Base-by-base conservation (phyloP, 148 eudicot genomes). In the Spergularia marina region DNA sequence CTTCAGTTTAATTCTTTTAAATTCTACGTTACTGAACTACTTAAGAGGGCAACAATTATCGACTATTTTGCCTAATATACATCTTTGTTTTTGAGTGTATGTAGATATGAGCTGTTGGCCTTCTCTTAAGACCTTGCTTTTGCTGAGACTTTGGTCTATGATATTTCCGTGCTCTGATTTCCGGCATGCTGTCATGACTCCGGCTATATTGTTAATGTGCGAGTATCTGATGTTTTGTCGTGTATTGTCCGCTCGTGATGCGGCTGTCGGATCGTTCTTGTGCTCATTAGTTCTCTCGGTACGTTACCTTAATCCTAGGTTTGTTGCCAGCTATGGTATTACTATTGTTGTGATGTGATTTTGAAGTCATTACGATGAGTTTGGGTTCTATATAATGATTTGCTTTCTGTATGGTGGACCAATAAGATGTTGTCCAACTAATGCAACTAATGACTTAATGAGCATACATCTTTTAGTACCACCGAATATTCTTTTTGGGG, bases 111-210 rank as follows among this genome's bases (percentile, higher is more conserved):
- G 89, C 81, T 86, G 92, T 82, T 95, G 97, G 97, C 99, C 99
- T 34, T 86, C 93, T 77, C 74, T 88, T 76, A 95, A 95, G 85
- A 95, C 99, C 44, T 70, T 95, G 73, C 80, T 90, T 72, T 88
- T 95, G 52, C 82, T 92, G 85, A 89, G 97, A 84, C 87, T 95
- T 11, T 95, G 99, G 99, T 95, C 96, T 34, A 86, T 95, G 96
- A 87, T 88, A 80, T 95, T 84, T 80, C 99, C 99, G 40, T 90
- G 97, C 88, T 90, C 99, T 70, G 99, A 95, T 85, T 95, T 90
- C 81, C 94, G 97, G 36, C 99, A 95, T 83, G 87, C 80, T 60
- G 98, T 95, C 65, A 89, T 87, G 94, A 95, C 99, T 47, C 99
- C 98, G 7, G 96, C 96, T 51, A 76, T 87, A 58, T 74, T 95